Conservation (phyloP, 2,329 filamentous ascomycete species). For the Fusarium temperatum region DNA sequence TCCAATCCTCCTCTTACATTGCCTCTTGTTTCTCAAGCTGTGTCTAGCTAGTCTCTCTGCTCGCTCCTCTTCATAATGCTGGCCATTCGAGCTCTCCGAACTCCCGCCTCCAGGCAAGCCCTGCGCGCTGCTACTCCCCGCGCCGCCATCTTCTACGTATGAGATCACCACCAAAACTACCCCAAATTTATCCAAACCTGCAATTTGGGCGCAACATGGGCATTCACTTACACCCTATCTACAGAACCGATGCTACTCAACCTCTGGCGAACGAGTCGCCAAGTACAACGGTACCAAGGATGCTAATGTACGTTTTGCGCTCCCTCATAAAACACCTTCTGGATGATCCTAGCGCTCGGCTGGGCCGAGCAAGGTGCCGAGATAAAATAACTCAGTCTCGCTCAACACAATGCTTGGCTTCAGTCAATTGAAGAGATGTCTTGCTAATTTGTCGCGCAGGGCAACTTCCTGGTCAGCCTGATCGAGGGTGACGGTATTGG, state of each 20-base stretch:
- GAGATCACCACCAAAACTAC: slow-evolving; percentile 33
- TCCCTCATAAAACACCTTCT: slow-evolving; percentile 19
- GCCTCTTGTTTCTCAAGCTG: slow-evolving; percentile 31
- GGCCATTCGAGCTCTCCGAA: slow-evolving; percentile 79
- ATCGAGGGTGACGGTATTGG: slow-evolving; percentile 99
- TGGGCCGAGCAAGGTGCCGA: slow-evolving; percentile 41
- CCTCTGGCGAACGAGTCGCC: slow-evolving; percentile 76
- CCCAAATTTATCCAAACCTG: neutral
- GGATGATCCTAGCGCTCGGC: slow-evolving; percentile 33
- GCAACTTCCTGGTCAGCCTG: slow-evolving; percentile 93
- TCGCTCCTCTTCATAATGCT: slow-evolving; percentile 72
- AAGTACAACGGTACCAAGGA: slow-evolving; percentile 94
- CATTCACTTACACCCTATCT: slow-evolving; percentile 30
- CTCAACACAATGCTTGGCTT: slow-evolving; percentile 27
- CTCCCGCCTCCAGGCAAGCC: slow-evolving; percentile 80
- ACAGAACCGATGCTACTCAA: slow-evolving; percentile 71
- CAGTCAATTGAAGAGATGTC: slow-evolving; percentile 20
- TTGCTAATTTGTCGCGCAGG: slow-evolving; percentile 61
- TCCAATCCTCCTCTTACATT: slow-evolving; percentile 29
- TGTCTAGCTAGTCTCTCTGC: slow-evolving; percentile 17
- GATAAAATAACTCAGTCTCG: slow-evolving; percentile 55
- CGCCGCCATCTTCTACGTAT: slow-evolving; percentile 55
- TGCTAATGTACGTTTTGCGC: slow-evolving; percentile 73
- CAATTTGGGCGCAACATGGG: slow-evolving; percentile 22
- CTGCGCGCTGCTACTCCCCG: slow-evolving; percentile 74